Evolutionary conservation across 495 filamentous ascomycete species (phyloP), one percentile per base, ranked within the genome.

Genomic region (Penicillium nucicola): DNA sequence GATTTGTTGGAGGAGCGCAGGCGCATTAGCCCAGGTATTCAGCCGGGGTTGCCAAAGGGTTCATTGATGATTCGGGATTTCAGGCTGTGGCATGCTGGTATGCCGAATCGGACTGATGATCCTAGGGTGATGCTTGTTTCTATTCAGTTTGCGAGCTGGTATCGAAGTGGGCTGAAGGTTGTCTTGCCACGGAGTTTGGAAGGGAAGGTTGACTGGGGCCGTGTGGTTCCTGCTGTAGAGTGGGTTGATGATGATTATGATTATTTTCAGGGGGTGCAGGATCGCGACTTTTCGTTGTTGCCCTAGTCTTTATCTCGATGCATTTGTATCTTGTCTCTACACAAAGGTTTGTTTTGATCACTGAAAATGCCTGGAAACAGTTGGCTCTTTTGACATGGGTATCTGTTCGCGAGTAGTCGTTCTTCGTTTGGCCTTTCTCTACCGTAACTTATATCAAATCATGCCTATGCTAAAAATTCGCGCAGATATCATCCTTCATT

Each of bases 1-100:
- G 58, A 67, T 0, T 37, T 68, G 0, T 23, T 71, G 0, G 65
- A 75, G 40, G 57, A 58, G 34, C 44, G 69, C 8, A 45, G 68
- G 8, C 57, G 52, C 17, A 43, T 66, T 18, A 50, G 59, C 18
- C 68, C 67, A 6, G 65, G 62, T 4, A 55, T 70, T 42, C 70
- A 75, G 53, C 71, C 71, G 6, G 44, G 41, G 14, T 55, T 73
- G 38, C 62, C 64, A 13, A 70, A 70, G 51, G 74, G 74, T 0
- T 60, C 64, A 19, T 54, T 77, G 32, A 61, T 73, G 22, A 60
- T 75, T 34, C 53, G 73, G 18, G 73, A 76, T 52, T 50, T 76
- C 32, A 45, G 70, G 30, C 57, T 72, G 40, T 76, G 71, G 73
- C 71, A 74, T 64, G 71, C 70, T 1, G 71, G 73, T 8, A 71